phyloP scores from a whole-genome alignment of 768 basidiomycete species.

The Auriscalpium microsporum region DNA sequence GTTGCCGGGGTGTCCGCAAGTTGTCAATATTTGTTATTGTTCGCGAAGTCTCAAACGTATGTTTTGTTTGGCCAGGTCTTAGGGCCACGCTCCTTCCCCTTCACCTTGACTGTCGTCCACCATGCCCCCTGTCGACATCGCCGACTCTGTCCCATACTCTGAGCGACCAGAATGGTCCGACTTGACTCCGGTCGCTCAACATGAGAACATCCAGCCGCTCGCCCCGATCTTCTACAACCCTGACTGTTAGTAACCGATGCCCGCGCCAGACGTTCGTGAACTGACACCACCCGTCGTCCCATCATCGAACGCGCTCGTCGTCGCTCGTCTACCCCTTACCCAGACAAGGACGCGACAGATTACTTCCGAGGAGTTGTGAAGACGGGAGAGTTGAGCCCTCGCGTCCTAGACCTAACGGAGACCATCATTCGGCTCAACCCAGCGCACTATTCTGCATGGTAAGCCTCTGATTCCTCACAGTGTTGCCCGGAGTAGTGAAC shows the following conservation, averaged over 20 bases:
- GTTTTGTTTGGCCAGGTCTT: not conserved
- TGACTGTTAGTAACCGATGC: conserved; percentile 57
- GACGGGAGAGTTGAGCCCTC: conserved; percentile 64
- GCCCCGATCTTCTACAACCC: conserved; percentile 88
- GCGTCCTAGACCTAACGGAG: conserved; percentile 85
- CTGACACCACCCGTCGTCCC: too few relatives aligned
- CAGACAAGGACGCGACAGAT: conserved; percentile 89
- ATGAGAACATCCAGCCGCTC: conserved; percentile 68
- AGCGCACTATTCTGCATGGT: conserved; percentile 97
- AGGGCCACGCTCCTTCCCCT: not conserved
- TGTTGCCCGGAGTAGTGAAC: not conserved
- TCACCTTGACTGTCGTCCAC: conserved; percentile 1
- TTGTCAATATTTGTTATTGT: not conserved
- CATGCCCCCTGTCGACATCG: not conserved
- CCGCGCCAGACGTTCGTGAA: not conserved
- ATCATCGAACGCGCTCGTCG: not conserved
- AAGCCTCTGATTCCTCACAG: conserved; percentile 17
- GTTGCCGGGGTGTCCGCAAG: not conserved
- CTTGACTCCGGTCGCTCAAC: conserved; percentile 70
- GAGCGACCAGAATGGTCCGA: conserved; percentile 74
- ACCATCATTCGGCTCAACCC: conserved; percentile 86
- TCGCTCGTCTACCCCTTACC: not conserved
- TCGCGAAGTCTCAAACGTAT: not conserved
- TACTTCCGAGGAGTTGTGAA: conserved; percentile 85
- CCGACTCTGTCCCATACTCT: conserved; percentile 35